phyloP scores from a whole-genome alignment of 2,329 filamentous ascomycete species.

The Fusarium torreyae region DNA sequence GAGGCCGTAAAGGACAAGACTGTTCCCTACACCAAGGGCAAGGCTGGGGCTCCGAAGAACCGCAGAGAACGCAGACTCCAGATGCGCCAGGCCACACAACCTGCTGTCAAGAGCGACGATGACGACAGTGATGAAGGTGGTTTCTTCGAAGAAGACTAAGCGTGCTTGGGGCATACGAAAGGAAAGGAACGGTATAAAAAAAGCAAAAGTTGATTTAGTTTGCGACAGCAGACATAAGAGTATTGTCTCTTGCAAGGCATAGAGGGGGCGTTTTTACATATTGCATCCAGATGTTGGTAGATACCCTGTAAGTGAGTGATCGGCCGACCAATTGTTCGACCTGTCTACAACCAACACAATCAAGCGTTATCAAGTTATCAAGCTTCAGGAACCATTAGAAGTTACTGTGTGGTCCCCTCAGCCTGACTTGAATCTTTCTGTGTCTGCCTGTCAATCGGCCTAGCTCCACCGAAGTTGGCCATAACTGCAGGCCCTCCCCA shows the following conservation, averaged over 20 bases:
- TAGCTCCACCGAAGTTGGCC: slow-evolving; percentile 30
- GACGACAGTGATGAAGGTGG: slow-evolving; percentile 69
- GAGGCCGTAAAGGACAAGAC: slow-evolving; percentile 41
- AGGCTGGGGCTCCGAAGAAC: slow-evolving; percentile 53
- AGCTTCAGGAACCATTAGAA: neutral
- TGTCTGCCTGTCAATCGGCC: slow-evolving; percentile 18
- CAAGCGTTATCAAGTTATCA: slow-evolving; percentile 21
- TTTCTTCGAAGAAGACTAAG: slow-evolving; percentile 66
- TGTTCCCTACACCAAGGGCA: slow-evolving; percentile 33
- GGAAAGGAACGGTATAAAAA: neutral
- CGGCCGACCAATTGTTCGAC: slow-evolving; percentile 28
- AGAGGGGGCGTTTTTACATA: slow-evolving; percentile 28
- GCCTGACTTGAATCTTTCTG: slow-evolving; percentile 1
- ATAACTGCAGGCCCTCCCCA: slow-evolving; percentile 24
- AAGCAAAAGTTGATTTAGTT: slow-evolving; percentile 13
- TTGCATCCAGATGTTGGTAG: slow-evolving; percentile 40
- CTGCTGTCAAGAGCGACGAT: slow-evolving; percentile 57
- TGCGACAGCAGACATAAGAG: slow-evolving; percentile 1
- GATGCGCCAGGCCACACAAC: slow-evolving; percentile 54
- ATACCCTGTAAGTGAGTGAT: slow-evolving; percentile 35
- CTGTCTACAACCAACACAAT: slow-evolving; percentile 32
- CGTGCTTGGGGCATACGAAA: no score
- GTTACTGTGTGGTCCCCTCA: neutral
- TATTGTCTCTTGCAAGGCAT: neutral
- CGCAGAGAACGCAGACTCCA: slow-evolving; percentile 55